Evolutionary conservation across 1,284 basidiomycete genomes (phyloP), one percentile per base, ranked within the genome.

Genomic region (Heterobasidion parviporum): DNA sequence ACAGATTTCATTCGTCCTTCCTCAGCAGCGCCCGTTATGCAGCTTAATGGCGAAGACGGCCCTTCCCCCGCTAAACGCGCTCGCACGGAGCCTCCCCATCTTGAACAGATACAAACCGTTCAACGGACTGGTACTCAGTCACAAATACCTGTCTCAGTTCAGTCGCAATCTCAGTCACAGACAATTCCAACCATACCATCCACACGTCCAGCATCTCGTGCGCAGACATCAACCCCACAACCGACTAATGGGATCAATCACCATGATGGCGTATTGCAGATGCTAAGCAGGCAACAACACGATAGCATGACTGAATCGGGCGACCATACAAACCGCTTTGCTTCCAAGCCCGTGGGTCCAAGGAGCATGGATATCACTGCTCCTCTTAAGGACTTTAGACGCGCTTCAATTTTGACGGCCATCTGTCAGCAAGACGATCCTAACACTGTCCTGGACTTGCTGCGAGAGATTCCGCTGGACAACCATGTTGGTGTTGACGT

Each of bases 371-470:
- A 90, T 58, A 76, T 76, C 1, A 70, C 74, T 10, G 76, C 78
- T 20, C 78, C 83, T 46, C 71, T 84, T 18, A 83, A 82, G 64
- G 87, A 89, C 60, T 70, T 77, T 33, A 77, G 85, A 55, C 75
- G 83, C 38, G 71, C 78, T 15, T 79, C 82, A 12, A 73, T 89
- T 52, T 72, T 89, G 18, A 77, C 81, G 10, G 74, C 80, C 33
- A 82, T 92, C 54, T 84, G 79, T 60, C 78, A 83, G 60, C 76
- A 77, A 32, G 88, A 90, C 58, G 86, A 90, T 60, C 80, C 88
- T 0, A 64, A 65, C 16, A 65, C 75, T 3, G 76, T 90, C 4
- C 68, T 92, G 3, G 80, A 87, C 55, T 70, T 86, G 18, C 70
- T 91, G 26, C 81, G 82, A 50, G 82, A 85, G 65, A 74, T 87